Conservation (phyloP, 2,329 filamentous ascomycete genomes). For the Pestalotiopsis sp. region DNA sequence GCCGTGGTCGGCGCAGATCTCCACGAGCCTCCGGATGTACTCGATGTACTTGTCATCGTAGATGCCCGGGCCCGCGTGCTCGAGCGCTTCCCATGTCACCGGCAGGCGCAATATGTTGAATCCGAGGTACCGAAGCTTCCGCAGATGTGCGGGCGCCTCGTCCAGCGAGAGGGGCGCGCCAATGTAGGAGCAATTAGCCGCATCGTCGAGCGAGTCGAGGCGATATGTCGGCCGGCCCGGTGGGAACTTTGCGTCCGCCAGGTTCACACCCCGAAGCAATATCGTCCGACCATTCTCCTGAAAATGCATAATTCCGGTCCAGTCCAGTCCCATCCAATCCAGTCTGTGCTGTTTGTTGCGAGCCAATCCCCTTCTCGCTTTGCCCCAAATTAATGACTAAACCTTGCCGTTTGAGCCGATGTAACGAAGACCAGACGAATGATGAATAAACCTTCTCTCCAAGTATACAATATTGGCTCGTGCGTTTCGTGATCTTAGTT, state of each 20-base stretch:
- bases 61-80: slow-evolving; percentile 24
- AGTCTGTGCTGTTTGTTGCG: background rate
- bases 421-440: background rate
- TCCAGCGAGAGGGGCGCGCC: slow-evolving; percentile 18
- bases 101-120: slow-evolving; percentile 24
- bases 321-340: background rate
- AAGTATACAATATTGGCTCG: background rate
- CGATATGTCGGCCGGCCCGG: slow-evolving; percentile 19
- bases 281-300: slow-evolving; percentile 21
- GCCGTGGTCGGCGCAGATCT: slow-evolving; percentile 20
- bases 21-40: slow-evolving; percentile 18
- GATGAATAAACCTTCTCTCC: background rate
- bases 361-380: background rate
- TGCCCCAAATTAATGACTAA: background rate
- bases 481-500: background rate
- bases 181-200: slow-evolving; percentile 18
- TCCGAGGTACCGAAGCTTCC: slow-evolving; percentile 21
- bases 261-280: slow-evolving; percentile 26
- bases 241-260: slow-evolving; percentile 25
- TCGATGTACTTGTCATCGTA: slow-evolving; percentile 27
- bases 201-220: slow-evolving; percentile 18
- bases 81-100: slow-evolving; percentile 26
- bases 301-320: slow-evolving; percentile 11
- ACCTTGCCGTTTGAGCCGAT: background rate
- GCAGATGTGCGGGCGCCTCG: slow-evolving; percentile 20